Evolutionary conservation across 2,329 filamentous ascomycete genomes (phyloP).

Genomic region (Cercospora sp.): DNA sequence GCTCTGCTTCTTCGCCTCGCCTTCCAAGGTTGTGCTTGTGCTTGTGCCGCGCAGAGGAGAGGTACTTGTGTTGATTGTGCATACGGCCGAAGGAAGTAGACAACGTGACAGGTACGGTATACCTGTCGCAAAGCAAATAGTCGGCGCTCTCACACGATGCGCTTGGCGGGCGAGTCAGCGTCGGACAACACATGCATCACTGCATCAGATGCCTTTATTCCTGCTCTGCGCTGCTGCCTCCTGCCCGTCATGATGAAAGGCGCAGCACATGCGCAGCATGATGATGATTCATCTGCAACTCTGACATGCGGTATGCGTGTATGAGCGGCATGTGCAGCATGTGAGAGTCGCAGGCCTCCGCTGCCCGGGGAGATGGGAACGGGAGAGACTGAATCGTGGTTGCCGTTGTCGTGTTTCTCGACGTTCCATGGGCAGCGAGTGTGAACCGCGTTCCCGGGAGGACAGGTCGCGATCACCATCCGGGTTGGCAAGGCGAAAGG

Average conservation of each 20-base stretch:
- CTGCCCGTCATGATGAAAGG: background rate
- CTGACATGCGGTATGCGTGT: background rate
- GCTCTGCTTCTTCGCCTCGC: background rate
- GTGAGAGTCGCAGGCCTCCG: background rate
- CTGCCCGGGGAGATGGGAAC: background rate
- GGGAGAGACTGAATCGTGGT: background rate
- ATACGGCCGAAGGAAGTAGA: background rate
- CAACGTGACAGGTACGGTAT: background rate
- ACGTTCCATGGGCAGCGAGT: background rate
- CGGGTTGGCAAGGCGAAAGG: background rate
- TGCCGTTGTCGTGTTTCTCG: background rate
- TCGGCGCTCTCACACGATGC: background rate
- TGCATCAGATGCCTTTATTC: background rate
- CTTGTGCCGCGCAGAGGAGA: background rate
- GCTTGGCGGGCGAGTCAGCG: slow-evolving; percentile 1
- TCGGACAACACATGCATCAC: slow-evolving; percentile 11
- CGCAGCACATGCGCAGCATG: background rate
- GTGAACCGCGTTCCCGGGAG: slow-evolving; percentile 1
- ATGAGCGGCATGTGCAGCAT: background rate
- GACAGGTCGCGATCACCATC: background rate
- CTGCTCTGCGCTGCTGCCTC: background rate
- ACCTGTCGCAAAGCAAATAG: background rate
- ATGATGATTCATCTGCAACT: background rate
- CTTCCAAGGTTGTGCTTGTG: background rate
- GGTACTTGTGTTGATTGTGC: background rate